These are phyloP conservation scores for Cornus controversa DNA, from an alignment of 148 eudicot genomes.

Conservation along the genomic window DNA sequence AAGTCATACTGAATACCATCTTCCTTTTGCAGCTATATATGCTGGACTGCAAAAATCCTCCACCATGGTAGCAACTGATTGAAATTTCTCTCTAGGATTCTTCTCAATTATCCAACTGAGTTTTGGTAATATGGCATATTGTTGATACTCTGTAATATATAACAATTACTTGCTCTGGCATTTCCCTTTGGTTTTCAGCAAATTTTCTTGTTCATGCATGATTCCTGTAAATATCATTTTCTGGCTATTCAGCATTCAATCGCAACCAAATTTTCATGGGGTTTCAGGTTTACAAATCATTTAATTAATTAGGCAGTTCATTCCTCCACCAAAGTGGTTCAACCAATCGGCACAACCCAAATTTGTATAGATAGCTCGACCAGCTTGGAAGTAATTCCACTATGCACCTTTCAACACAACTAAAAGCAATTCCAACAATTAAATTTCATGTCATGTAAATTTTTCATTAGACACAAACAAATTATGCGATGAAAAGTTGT, in stretches of 20 bases:
- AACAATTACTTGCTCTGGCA: background rate
- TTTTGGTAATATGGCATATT: background rate
- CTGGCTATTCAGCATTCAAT: background rate
- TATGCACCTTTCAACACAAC: background rate
- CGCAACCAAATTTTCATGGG: background rate
- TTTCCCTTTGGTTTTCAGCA: background rate
- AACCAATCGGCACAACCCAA: background rate
- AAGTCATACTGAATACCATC: too few relatives aligned
- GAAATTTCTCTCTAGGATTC: background rate
- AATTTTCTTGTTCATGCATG: conserved; percentile 5
- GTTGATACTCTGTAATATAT: background rate
- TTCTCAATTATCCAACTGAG: background rate
- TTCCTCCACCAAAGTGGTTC: too few relatives aligned
- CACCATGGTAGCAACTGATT: background rate
- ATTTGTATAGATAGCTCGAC: background rate
- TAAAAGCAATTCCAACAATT: background rate
- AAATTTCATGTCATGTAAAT: background rate
- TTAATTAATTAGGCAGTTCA: background rate
- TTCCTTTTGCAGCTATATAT: background rate
- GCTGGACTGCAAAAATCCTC: background rate
- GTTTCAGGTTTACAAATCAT: background rate
- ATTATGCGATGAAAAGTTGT: background rate
- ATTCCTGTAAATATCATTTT: background rate
- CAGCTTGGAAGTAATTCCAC: background rate
- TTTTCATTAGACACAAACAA: background rate